Conservation (phyloP, 2,329 filamentous ascomycete genomes). For the Aspergillus fumigatiaffinis region DNA sequence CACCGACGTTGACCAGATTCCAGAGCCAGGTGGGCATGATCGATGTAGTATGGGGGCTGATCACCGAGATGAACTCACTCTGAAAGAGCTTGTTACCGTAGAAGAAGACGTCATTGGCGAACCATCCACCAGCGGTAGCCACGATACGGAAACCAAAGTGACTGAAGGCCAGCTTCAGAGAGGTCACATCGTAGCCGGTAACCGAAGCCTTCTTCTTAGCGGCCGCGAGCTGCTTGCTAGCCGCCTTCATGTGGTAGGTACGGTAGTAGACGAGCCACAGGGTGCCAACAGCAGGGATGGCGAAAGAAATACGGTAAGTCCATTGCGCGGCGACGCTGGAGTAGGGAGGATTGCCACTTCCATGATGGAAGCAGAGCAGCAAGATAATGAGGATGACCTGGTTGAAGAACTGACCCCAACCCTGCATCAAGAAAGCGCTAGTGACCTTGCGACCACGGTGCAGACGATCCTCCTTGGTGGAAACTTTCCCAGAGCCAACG, state of each 20-base stretch:
- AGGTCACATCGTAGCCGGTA: slow-evolving; percentile 87
- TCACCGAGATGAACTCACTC: slow-evolving; percentile 78
- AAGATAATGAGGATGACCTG: slow-evolving; percentile 83
- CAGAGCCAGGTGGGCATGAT: slow-evolving; percentile 87
- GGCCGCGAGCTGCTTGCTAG: slow-evolving; percentile 73
- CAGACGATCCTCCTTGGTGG: slow-evolving; percentile 86
- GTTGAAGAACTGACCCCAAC: slow-evolving; percentile 95
- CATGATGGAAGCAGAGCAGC: slow-evolving; percentile 83
- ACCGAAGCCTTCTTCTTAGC: slow-evolving; percentile 84
- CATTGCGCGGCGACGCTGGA: slow-evolving; percentile 73
- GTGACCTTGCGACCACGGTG: slow-evolving; percentile 96
- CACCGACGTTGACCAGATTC: slow-evolving; percentile 86
- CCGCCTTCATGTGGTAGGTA: slow-evolving; percentile 88
- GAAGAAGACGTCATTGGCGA: slow-evolving; percentile 97
- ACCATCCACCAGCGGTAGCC: slow-evolving; percentile 87
- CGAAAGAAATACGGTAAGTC: slow-evolving; percentile 89
- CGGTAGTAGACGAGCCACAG: slow-evolving; percentile 96
- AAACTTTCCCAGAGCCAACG: slow-evolving; percentile 78
- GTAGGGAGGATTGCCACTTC: slow-evolving; percentile 72
- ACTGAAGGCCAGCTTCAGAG: slow-evolving; percentile 70
- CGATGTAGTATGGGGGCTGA: slow-evolving; percentile 64
- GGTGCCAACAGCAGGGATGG: slow-evolving; percentile 83
- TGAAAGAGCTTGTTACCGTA: slow-evolving; percentile 99
- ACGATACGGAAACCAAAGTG: slow-evolving; percentile 84
- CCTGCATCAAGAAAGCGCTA: slow-evolving; percentile 95